Conservation (phyloP, 2,329 filamentous ascomycete species). For the Talaromyces sp. region DNA sequence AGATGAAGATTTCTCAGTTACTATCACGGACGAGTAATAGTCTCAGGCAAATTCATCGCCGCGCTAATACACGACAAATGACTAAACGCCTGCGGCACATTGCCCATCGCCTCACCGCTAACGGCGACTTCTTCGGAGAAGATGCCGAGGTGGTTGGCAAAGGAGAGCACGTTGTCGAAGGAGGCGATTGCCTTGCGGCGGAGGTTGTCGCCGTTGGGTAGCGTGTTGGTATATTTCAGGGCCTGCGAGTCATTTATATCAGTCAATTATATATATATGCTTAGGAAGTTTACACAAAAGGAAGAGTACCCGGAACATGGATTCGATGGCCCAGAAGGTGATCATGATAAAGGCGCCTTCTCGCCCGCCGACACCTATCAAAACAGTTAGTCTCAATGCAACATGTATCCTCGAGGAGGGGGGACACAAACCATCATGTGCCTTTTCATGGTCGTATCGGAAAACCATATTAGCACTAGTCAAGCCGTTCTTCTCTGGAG, state of each 20-base stretch:
- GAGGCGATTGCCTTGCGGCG: conserved; percentile 55
- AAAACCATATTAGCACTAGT: conserved; percentile 73
- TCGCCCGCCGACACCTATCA: conserved; percentile 62
- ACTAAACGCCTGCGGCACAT: conserved; percentile 75
- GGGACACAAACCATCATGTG: conserved; percentile 59
- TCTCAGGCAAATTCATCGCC: conserved; percentile 62
- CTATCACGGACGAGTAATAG: background rate
- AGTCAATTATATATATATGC: background rate
- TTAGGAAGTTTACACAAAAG: background rate
- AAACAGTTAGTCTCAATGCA: conserved; percentile 7
- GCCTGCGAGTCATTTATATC: conserved; percentile 16
- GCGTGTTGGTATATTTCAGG: conserved; percentile 25
- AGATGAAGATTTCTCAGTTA: too few species aligned
- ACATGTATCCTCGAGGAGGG: background rate
- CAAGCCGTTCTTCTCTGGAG: conserved; percentile 69
- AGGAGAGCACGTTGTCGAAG: conserved; percentile 73
- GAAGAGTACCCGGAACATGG: conserved; percentile 61
- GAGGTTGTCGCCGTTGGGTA: conserved; percentile 26
- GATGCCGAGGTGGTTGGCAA: conserved; percentile 72
- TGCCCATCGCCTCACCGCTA: conserved; percentile 71
- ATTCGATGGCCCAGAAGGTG: conserved; percentile 78
- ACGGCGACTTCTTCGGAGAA: conserved; percentile 75
- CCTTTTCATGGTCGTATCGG: conserved; percentile 65
- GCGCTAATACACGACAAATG: conserved; percentile 72
- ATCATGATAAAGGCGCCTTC: conserved; percentile 79